Evolutionary conservation across 2,329 filamentous ascomycete species (phyloP), one percentile per base, ranked within the genome.

Genomic region (Ceratocystis cubensis): DNA sequence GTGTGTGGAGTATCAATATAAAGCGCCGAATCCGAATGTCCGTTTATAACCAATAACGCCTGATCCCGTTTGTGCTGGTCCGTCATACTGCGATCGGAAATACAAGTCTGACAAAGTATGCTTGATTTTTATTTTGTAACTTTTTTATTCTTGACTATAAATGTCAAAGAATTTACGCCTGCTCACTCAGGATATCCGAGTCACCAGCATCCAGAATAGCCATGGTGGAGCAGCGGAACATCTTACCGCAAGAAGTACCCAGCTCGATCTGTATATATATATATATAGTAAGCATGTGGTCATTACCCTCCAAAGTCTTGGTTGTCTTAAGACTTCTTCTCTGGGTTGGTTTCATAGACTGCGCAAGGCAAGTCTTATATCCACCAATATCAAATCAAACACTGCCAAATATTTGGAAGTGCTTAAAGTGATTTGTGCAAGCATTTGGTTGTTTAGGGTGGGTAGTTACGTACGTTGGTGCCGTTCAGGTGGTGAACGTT

Each of bases 181-280:
- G 85, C 79, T 90, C 86, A 80, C 82, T 87, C 74, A 99, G 85
- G 80, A 99, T 99, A 80, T 99, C 94, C 73, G 91, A 96, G 86
- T 97, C 89, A 86, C 93, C 94, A 77, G 92, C 91, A 80, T 99
- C 94, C 72, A 97, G 82, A 77, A 97, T 88, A 74, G 92, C 88
- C 89, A 99, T 95, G 80, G 92, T 96, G 73, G 90, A 93, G 87
- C 90, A 96, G 74, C 91, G 86, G 88, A 96, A 99, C 77, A 99
- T 88, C 84, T 97, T 97, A 84, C 94, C 94, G 82, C 92, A 96
- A 73, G 91, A 92, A 76, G 92, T 97, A 76, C 94, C 94, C 72
- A 99, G 85, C 83, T 97, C 94, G 77, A 97, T 96, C 92, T 97
- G 78, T 78, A 75, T 15, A 13, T 41, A 41, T 20, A 41, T 20